Percentiles rank a stretch among this genome's conserved stretches.
Evolutionary conservation across 441 rosid species (phyloP).

Genomic region (Populus hybrid): DNA sequence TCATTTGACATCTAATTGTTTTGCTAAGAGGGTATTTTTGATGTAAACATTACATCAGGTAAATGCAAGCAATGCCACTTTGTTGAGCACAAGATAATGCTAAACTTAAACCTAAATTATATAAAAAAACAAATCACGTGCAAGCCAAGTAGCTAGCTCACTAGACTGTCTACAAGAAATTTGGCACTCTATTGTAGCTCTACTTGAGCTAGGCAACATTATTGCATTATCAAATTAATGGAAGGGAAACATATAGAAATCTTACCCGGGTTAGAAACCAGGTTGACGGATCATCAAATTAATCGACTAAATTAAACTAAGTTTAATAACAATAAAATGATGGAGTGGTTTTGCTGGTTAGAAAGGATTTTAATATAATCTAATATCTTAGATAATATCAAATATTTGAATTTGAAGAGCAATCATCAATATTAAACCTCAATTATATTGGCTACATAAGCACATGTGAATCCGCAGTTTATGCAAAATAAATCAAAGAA

Average conservation of each 20-base stretch:
- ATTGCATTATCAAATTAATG: not conserved
- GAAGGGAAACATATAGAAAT: not conserved
- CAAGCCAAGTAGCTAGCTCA: slow-evolving; percentile 25
- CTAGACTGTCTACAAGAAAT: not conserved
- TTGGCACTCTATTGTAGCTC: not conserved
- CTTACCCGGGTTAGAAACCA: no score
- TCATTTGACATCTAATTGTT: not conserved
- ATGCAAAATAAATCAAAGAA: slow-evolving; percentile 32
- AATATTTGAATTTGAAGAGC: slow-evolving; percentile 17
- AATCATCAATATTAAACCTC: not conserved
- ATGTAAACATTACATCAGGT: slow-evolving; percentile 43
- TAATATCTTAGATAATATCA: slow-evolving; percentile 16
- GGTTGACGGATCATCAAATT: no score
- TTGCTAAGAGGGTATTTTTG: not conserved
- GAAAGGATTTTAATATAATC: not conserved
- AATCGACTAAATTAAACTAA: fast-evolving
- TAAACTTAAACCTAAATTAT: not conserved
- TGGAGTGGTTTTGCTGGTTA: not conserved
- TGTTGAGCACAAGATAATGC: slow-evolving; percentile 4
- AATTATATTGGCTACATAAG: slow-evolving; percentile 12
- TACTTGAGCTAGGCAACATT: slow-evolving; percentile 9
- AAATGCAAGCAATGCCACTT: slow-evolving; percentile 24
- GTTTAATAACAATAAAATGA: not conserved
- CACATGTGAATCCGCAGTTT: slow-evolving; percentile 56
- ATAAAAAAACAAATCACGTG: slow-evolving; percentile 43